phyloP scores from a whole-genome alignment of 305 asterid genomes.

The Fraxinus baroniana region DNA sequence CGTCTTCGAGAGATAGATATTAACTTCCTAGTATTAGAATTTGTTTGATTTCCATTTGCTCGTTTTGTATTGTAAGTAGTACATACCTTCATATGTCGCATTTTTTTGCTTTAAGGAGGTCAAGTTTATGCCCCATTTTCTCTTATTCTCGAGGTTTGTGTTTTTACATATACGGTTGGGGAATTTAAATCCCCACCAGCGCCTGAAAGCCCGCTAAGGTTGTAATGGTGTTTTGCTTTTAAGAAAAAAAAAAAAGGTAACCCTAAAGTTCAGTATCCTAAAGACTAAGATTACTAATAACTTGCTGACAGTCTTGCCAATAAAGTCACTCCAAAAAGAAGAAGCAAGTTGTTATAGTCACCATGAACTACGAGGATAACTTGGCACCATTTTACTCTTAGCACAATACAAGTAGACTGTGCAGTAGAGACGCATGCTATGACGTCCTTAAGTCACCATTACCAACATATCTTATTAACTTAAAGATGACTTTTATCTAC shows the following conservation, averaged over 20 bases:
- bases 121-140: not conserved
- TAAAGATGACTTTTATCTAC: conserved; percentile 6
- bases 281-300: conserved; percentile 1
- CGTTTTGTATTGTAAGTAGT: not conserved
- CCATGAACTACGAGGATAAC: not conserved
- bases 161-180: not conserved
- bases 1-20: not conserved
- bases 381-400: not conserved
- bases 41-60: not conserved
- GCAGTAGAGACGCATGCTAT: not conserved
- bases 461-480: conserved; percentile 9
- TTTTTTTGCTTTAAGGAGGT: not conserved
- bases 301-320: not conserved
- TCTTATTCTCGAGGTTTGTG: not conserved
- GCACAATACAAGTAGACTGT: not conserved
- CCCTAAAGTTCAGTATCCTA: conserved; percentile 23
- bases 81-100: not conserved
- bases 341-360: not conserved
- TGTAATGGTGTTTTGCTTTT: not conserved
- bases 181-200: not conserved
- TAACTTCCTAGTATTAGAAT: not conserved
- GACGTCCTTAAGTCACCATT: conserved; percentile 12
- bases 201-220: not conserved
- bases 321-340: conserved; percentile 1
- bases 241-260: not conserved